Evolutionary conservation across 768 basidiomycete genomes (phyloP).

Genomic region (Leccinum sublutescens): DNA sequence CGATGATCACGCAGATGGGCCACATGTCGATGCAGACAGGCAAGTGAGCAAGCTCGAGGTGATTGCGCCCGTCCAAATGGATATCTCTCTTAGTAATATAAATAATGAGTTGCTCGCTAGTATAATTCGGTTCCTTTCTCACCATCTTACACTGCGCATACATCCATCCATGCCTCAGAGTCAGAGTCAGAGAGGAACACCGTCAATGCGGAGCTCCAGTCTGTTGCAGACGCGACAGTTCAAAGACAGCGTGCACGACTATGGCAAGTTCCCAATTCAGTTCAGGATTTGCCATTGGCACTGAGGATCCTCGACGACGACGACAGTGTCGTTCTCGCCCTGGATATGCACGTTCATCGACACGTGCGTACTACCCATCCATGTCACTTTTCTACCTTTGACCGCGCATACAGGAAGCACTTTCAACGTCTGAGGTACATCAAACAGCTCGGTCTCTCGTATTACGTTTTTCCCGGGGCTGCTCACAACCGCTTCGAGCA

Average conservation of each 20-base stretch:
- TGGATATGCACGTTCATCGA: constrained; percentile 57
- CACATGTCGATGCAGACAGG: constrained; percentile 22
- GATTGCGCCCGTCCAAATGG: too few relatives aligned
- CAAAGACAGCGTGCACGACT: constrained; percentile 44
- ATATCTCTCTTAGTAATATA: too few relatives aligned
- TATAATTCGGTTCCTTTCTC: too few relatives aligned
- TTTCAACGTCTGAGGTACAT: constrained; percentile 77
- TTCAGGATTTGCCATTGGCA: too few relatives aligned
- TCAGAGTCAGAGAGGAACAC: not conserved
- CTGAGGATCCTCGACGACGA: too few relatives aligned
- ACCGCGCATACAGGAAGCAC: constrained; percentile 40
- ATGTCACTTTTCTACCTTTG: not conserved
- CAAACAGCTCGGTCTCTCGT: constrained; percentile 79
- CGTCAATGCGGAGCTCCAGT: constrained; percentile 1
- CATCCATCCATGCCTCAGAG: not conserved
- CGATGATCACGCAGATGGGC: constrained; percentile 19
- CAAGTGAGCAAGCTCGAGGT: not conserved
- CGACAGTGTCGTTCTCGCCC: constrained; percentile 29
- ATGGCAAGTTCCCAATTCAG: constrained; percentile 30
- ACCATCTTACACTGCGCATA: too few relatives aligned
- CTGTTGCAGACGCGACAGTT: constrained; percentile 23
- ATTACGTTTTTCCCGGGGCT: constrained; percentile 74
- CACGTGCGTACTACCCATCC: constrained; percentile 43
- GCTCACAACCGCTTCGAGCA: constrained; percentile 85
- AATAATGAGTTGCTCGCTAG: too few relatives aligned